Evolutionary conservation across 1,284 basidiomycete species (phyloP), one percentile per base, ranked within the genome.

Genomic region (Melampsora occidentalis): DNA sequence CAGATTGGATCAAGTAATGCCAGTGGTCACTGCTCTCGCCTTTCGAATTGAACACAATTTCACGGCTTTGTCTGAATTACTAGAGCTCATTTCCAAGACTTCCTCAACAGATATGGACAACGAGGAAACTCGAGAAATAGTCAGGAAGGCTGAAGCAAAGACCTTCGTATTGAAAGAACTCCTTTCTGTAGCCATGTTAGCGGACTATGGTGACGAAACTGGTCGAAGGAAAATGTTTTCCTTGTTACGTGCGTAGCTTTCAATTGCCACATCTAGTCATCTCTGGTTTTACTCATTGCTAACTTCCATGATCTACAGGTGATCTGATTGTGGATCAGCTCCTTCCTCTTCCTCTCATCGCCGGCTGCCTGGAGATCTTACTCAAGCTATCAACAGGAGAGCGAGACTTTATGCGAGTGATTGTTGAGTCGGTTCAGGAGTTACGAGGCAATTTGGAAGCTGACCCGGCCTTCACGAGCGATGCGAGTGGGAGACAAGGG

Each of bases 121-220:
- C 20, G 82, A 81, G 12, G 81, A 79, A 42, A 82, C 86, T 16
- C 83, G 83, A 53, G 84, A 86, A 49, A 87, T 88, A 48, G 88
- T 89, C 48, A 87, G 87, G 75, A 81, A 87, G 5, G 86, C 88
- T 12, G 89, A 90, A 77, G 71, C 81, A 49, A 84, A 85, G 67
- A 90, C 92, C 77, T 91, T 94, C 78, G 85, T 95, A 18, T 87
- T 97, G 42, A 87, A 89, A 1, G 93, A 97, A 82, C 81, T 98
- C 80, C 86, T 97, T 49, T 88, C 88, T 72, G 87, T 97, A 70
- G 90, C 92, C 0, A 87, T 94, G 39, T 90, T 90, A 78, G 85
- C 94, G 62, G 96, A 98, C 83, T 98, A 95, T 80, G 90, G 89
- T 39, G 97, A 99, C 84, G 94, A 99, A 83, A 94, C 95, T 80